These are phyloP conservation scores for Ustilago cynodontis DNA, from an alignment of 1,284 basidiomycete species.

Conservation along the genomic window DNA sequence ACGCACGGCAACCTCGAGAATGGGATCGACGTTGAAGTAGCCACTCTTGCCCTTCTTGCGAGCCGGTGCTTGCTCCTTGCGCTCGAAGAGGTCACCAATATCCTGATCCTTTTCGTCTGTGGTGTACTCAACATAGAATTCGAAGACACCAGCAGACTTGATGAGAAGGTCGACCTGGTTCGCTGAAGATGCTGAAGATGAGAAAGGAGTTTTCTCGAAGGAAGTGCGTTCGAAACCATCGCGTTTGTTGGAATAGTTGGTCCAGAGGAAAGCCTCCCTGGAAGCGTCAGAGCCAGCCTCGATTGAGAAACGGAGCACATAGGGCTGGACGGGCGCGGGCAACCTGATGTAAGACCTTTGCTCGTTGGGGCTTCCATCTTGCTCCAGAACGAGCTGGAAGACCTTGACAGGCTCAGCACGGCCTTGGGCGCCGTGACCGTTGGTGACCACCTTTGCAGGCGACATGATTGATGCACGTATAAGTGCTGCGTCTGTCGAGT, in stretches of 20 bases:
- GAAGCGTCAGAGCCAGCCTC: constrained; percentile 59
- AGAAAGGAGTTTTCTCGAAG: constrained; percentile 75
- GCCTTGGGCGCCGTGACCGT: constrained; percentile 19
- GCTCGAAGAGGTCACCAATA: constrained; percentile 23
- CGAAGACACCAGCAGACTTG: constrained; percentile 57
- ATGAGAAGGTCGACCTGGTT: constrained; percentile 57
- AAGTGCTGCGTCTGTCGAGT: constrained; percentile 5
- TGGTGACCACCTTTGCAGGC: constrained; percentile 28
- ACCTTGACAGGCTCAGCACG: constrained; percentile 45
- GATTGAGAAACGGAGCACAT: constrained; percentile 60
- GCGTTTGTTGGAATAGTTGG: constrained; percentile 73
- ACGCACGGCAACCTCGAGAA: constrained; percentile 52
- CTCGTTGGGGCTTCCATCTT: constrained; percentile 60
- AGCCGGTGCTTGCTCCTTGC: constrained; percentile 9
- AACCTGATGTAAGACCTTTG: constrained; percentile 59
- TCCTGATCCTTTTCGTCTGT: constrained; percentile 30
- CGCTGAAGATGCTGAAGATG: constrained; percentile 25
- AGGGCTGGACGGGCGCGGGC: constrained; percentile 58
- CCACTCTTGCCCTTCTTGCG: constrained; percentile 54
- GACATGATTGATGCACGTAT: constrained; percentile 20
- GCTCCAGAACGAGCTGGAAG: constrained; percentile 56
- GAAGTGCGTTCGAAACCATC: constrained; percentile 79
- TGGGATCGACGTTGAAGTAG: constrained; percentile 64
- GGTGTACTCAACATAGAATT: constrained; percentile 65
- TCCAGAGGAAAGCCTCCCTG: constrained; percentile 53